Base-by-base conservation (phyloP, 1,139 yeast species). In the Suhomyces panamericanus region DNA sequence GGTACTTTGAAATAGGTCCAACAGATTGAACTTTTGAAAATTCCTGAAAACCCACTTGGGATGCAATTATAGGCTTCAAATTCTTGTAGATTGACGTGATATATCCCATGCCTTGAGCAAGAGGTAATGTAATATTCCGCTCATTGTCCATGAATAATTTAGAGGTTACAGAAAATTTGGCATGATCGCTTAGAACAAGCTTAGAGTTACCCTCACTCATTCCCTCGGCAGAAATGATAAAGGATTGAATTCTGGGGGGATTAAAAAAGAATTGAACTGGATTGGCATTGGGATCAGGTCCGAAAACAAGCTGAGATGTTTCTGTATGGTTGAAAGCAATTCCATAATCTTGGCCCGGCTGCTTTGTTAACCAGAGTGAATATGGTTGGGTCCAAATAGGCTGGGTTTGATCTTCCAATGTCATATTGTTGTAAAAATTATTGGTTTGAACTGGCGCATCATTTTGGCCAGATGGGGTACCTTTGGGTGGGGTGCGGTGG, bases 71-170 rank as follows among this genome's bases (percentile, higher is more conserved):
- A 1, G 90, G 85, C 7, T 70, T 70, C 32, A 84, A 64, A 48
- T 73, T 73, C n/a, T 62, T 58, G 51, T 85, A 85, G 3, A 82
- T 68, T 2, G 86, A 84, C 5, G 88, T 80, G 12, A 83, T 66
- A 48, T 84, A 80, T 0, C 91, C 91, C 86, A 83, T 83, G 13
- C 95, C 95, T 30, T 70, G 73, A 15, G 63, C 70, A 41, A 73
- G 57, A 0, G 78, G 78, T 28, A 69, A 32, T 7, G 61, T 55
- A 17, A 73, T 58, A 24, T 50, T 46, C 26, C 55, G 54, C 13
- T 55, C 51, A 6, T 57, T 48, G 10, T 51, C 56, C 51, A 16
- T 44, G 39, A 11, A 50, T 41, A 67, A 49, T 17, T 54, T 55
- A 1, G 75, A 60, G 13, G 61, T 59, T 8, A 70, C 69, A 1